phyloP scores from a whole-genome alignment of 2,329 filamentous ascomycete genomes.

The Penicillium sp. region DNA sequence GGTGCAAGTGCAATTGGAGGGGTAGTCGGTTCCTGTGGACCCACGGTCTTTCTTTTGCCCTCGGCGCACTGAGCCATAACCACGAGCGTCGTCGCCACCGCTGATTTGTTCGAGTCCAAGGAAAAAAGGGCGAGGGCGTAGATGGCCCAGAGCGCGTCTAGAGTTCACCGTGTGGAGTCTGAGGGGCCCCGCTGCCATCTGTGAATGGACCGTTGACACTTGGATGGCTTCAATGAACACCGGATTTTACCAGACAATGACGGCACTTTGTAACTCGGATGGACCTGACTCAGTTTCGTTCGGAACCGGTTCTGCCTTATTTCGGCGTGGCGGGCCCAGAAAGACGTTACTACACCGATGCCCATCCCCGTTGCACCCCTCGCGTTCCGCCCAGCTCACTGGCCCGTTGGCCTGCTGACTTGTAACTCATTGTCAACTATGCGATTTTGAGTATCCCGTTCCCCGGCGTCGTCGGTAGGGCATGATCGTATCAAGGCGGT shows the following conservation, averaged over 20 bases:
- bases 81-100: not conserved
- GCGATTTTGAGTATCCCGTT: slow-evolving; percentile 7
- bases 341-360: too few species aligned
- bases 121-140: not conserved
- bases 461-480: not conserved
- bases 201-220: slow-evolving; percentile 9
- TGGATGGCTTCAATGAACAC: not conserved
- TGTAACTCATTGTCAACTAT: not conserved
- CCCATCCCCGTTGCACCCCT: not conserved
- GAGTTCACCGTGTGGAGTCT: slow-evolving; percentile 5
- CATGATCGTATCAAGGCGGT: slow-evolving; percentile 1
- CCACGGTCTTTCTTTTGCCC: slow-evolving; percentile 9
- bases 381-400: not conserved
- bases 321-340: too few species aligned
- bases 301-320: not conserved
- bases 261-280: not conserved
- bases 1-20: not conserved
- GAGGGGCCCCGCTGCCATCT: not conserved
- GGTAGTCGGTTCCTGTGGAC: not conserved
- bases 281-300: not conserved
- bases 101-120: slow-evolving; percentile 6
- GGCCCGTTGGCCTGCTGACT: not conserved
- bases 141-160: not conserved
- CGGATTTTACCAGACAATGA: not conserved
- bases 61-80: slow-evolving; percentile 9